A percentile compares a stretch with the other conserved stretches of the same genome.
Evolutionary conservation across 331 rosid species (phyloP).

Genomic region (Malus hybrid): DNA sequence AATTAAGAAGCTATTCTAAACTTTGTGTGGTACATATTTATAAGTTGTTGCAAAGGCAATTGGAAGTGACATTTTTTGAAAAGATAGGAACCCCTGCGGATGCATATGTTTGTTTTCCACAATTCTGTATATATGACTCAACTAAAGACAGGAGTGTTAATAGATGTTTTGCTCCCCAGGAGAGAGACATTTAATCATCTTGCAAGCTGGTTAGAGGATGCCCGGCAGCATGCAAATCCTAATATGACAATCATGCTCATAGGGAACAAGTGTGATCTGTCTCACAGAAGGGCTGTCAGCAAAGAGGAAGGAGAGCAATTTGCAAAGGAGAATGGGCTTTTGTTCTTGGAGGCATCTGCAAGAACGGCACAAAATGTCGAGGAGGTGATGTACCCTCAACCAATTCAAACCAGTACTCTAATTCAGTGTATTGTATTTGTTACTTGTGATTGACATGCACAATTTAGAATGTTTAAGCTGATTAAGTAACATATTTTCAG

Average conservation of each 20-base stretch:
- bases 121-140: neutral
- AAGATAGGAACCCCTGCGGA: neutral
- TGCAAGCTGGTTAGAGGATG: slow-evolving; percentile 96
- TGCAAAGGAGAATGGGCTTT: slow-evolving; percentile 88
- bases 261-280: slow-evolving; percentile 86
- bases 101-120: neutral
- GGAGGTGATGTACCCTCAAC: slow-evolving; percentile 50
- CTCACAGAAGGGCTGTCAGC: slow-evolving; percentile 92
- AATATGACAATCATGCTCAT: slow-evolving; percentile 86
- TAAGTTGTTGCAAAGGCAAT: too few relatives aligned
- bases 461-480: neutral
- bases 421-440: neutral
- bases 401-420: neutral
- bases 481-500: slow-evolving; percentile 30
- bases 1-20: neutral
- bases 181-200: slow-evolving; percentile 96
- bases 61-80: neutral
- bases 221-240: slow-evolving; percentile 94
- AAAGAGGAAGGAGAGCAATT: slow-evolving; percentile 95
- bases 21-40: too few relatives aligned
- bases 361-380: slow-evolving; percentile 83
- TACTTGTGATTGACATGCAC: neutral
- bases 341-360: slow-evolving; percentile 89
- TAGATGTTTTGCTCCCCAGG: slow-evolving; percentile 39
- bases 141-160: neutral